Evolutionary conservation across 176 grass and related monocot genomes (phyloP), one percentile per base, ranked within the genome.

Genomic region (Bonia amplexicaulis): DNA sequence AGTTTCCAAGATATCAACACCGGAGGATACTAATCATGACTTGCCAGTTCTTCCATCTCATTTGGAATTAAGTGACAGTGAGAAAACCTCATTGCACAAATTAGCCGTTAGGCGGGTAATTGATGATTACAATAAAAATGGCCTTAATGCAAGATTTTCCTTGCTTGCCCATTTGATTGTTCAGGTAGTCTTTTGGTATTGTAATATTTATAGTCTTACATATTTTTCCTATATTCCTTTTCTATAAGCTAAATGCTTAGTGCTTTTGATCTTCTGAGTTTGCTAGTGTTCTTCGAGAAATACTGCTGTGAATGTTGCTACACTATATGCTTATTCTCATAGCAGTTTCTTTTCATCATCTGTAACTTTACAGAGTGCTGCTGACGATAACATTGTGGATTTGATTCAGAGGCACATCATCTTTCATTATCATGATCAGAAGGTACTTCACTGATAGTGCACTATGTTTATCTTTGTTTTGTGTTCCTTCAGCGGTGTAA

Each of bases 101-200:
- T 81, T 91, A 62, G 84, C 92, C 33, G 69, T 99, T 89, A 70
- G 73, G 57, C 52, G 90, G 66, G 90, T 99, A 71, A 88, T 99
- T 77, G 90, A 91, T 70, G 88, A 90, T 85, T 88, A 90, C 71
- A 92, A 97, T 71, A 76, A 82, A 37, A 88, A 86, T 49, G 81
- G 48, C 83, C 65, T 77, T 78, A 62, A 88, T 83, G 58, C 88
- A 76, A 85, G 88, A 54, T 93, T 94, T 90, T 93, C 77, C 39
- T 84, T 99, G 78, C 90, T 99, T 86, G 91, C 97, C 42, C 93
- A 87, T 84, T 85, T 99, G 91, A 73, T 99, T 88, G 70, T 90
- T 57, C 97, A 96, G 93, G 97, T 96, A 89, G 66, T 63, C 42
- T 79, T 89, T 85, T 71, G n/a, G 26, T 58, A 29, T 85, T 33